These are phyloP conservation scores for Letharia columbiana DNA, from an alignment of 495 filamentous ascomycete species.

Conservation along the genomic window DNA sequence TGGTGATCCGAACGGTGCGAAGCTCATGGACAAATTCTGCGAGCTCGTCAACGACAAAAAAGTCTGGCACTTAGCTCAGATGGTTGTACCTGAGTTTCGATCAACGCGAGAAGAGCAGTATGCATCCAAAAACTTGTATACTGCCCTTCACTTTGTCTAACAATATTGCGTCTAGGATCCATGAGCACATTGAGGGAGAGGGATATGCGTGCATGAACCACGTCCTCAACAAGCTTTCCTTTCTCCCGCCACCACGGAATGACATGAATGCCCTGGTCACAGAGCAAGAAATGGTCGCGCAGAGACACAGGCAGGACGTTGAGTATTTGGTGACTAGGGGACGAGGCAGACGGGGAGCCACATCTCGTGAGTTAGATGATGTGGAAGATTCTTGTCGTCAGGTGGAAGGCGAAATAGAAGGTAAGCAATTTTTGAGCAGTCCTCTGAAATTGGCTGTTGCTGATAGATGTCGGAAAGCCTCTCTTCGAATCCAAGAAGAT, in stretches of 20 bases:
- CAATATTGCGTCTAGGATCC: background rate
- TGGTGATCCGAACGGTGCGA: background rate
- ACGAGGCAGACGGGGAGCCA: background rate
- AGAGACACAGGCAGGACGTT: background rate
- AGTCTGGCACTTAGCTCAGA: background rate
- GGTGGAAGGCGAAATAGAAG: background rate
- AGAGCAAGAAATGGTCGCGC: background rate
- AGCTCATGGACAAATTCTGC: background rate
- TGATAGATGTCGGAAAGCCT: background rate
- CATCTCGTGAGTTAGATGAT: background rate
- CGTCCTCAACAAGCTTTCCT: background rate
- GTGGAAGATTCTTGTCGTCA: background rate
- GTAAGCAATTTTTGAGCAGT: background rate
- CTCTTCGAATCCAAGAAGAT: background rate
- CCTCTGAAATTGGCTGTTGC: background rate
- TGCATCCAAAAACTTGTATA: background rate
- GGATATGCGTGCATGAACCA: background rate
- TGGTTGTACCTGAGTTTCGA: background rate
- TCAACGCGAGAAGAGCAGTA: background rate
- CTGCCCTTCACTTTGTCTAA: background rate
- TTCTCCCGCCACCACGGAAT: background rate
- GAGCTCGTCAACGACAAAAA: background rate
- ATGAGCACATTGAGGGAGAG: background rate
- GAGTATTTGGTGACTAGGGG: background rate
- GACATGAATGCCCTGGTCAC: background rate